phyloP scores from a whole-genome alignment of 2,329 filamentous ascomycete species.

The Cercospora sp. region DNA sequence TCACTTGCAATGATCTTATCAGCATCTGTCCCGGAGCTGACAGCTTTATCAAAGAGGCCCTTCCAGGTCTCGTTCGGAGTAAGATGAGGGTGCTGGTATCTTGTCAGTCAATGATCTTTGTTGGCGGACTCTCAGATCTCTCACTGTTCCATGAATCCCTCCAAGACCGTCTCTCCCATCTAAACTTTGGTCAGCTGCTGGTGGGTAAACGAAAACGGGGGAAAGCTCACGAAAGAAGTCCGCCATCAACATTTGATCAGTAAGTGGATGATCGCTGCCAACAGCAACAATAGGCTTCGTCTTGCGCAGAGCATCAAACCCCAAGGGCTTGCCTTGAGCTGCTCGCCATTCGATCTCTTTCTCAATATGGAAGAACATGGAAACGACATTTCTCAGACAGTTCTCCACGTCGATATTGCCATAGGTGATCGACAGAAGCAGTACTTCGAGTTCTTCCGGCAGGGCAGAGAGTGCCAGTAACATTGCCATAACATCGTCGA shows the following conservation, averaged over 20 bases:
- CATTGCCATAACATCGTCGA: conserved; percentile 88
- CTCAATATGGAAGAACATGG: conserved; percentile 87
- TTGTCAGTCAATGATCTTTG: conserved; percentile 8
- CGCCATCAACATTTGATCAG: conserved; percentile 70
- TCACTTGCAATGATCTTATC: conserved; percentile 41
- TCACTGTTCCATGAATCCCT: conserved; percentile 50
- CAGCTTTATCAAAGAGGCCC: conserved; percentile 44
- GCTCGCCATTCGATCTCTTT: conserved; percentile 84
- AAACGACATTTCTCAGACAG: conserved; percentile 84
- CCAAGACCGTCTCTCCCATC: conserved; percentile 53
- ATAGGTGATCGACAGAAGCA: conserved; percentile 86
- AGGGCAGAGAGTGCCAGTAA: conserved; percentile 80
- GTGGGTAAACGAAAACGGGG: neutral
- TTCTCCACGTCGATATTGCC: conserved; percentile 88
- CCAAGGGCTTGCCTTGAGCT: conserved; percentile 63
- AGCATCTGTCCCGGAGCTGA: conserved; percentile 32
- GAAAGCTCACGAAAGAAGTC: conserved; percentile 73
- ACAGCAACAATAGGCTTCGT: conserved; percentile 75
- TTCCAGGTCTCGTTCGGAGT: conserved; percentile 52
- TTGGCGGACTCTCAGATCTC: neutral
- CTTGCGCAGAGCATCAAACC: conserved; percentile 70
- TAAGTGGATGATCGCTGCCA: conserved; percentile 80
- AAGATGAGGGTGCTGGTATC: conserved; percentile 49
- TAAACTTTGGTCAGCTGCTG: conserved; percentile 28
- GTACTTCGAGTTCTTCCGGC: conserved; percentile 80